A percentile compares a stretch with the other conserved stretches of the same genome.
phyloP scores from a whole-genome alignment of 495 filamentous ascomycete species.

The Penicillium coprophilum region DNA sequence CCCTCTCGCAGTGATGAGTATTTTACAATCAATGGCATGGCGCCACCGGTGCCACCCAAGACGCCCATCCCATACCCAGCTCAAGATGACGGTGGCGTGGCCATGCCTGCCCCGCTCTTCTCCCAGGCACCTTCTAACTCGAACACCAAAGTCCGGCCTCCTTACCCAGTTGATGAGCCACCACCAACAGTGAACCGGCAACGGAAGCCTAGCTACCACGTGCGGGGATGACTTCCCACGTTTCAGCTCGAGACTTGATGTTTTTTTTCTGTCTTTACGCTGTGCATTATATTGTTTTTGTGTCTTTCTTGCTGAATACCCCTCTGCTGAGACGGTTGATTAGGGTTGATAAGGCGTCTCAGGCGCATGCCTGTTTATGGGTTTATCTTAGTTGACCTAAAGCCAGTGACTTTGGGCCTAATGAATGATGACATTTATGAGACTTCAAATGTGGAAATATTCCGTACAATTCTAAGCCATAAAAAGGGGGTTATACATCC shows the following conservation, averaged over 20 bases:
- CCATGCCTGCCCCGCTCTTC: constrained; percentile 37
- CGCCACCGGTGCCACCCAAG: constrained; percentile 83
- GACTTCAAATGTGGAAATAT: constrained; percentile 3
- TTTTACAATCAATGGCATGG: constrained; percentile 44
- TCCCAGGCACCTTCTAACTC: constrained; percentile 19
- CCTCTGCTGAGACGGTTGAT: constrained; percentile 26
- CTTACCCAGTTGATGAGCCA: constrained; percentile 82
- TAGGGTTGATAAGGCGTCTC: constrained; percentile 14
- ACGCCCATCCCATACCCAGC: constrained; percentile 66
- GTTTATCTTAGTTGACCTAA: background rate
- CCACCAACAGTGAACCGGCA: constrained; percentile 81
- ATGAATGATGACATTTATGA: constrained; percentile 29
- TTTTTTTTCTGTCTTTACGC: constrained; percentile 2
- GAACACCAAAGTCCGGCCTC: constrained; percentile 47
- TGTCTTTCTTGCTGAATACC: constrained; percentile 30
- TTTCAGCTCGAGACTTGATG: constrained; percentile 5
- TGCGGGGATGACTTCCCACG: constrained; percentile 40
- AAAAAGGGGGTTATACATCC: background rate
- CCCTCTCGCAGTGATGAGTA: constrained; percentile 49
- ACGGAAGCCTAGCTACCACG: constrained; percentile 76
- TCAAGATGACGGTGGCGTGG: constrained; percentile 31
- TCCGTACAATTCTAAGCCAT: constrained; percentile 16
- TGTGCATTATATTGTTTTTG: constrained; percentile 12
- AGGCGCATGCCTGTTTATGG: constrained; percentile 8
- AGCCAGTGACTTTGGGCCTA: background rate